phyloP scores from a whole-genome alignment of 1,284 basidiomycete genomes.

The Phenoliferia sp. region DNA sequence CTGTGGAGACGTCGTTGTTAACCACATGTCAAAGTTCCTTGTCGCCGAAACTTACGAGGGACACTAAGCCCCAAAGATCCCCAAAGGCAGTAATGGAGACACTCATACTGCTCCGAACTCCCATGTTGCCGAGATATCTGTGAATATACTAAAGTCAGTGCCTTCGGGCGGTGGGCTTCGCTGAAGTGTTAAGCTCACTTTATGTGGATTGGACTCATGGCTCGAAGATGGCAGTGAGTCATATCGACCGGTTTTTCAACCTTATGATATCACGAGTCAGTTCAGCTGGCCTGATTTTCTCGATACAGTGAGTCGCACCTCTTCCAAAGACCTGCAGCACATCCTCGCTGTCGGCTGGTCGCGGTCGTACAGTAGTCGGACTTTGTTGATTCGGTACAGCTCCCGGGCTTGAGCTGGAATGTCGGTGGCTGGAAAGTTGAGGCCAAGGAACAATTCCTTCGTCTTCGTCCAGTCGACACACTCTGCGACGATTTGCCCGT shows the following conservation, averaged over 20 bases:
- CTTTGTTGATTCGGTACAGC: slow-evolving; percentile 63
- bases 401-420: slow-evolving; percentile 57
- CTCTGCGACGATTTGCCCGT: slow-evolving; percentile 72
- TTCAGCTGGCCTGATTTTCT: too few relatives aligned
- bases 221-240: slow-evolving; percentile 79
- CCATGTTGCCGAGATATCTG: slow-evolving; percentile 55
- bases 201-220: slow-evolving; percentile 85
- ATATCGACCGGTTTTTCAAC: slow-evolving; percentile 72
- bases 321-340: slow-evolving; percentile 60
- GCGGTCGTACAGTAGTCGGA: slow-evolving; percentile 74
- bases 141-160: background rate
- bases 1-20: background rate
- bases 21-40: background rate
- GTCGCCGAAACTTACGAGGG: slow-evolving; percentile 46
- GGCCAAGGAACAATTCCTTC: slow-evolving; percentile 68
- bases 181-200: slow-evolving; percentile 45
- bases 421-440: slow-evolving; percentile 41
- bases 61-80: slow-evolving; percentile 75
- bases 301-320: too few relatives aligned
- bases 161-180: background rate
- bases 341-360: slow-evolving; percentile 71
- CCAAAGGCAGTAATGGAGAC: slow-evolving; percentile 81
- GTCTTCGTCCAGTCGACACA: slow-evolving; percentile 76
- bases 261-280: background rate
- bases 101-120: slow-evolving; percentile 77